Conservation (phyloP, 2,329 filamentous ascomycete genomes). For the Neobulgaria alba region DNA sequence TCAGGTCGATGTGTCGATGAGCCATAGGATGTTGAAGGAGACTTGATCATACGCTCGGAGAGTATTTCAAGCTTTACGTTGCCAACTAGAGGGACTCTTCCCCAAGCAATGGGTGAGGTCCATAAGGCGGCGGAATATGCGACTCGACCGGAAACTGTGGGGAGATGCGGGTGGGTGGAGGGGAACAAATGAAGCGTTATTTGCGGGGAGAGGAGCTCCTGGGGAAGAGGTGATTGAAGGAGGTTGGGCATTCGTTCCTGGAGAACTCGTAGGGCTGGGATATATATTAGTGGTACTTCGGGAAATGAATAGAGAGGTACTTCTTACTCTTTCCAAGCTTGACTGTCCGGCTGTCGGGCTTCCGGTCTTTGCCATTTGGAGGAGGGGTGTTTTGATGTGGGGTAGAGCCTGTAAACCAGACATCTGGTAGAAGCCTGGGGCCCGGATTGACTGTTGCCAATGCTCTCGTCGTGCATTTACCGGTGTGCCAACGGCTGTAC, state of each 20-base stretch:
- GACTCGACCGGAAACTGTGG: slow-evolving; percentile 82
- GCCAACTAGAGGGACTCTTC: slow-evolving; percentile 79
- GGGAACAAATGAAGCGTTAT: slow-evolving; percentile 65
- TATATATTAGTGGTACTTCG: slow-evolving; percentile 6
- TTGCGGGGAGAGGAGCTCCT: slow-evolving; percentile 67
- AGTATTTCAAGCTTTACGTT: slow-evolving; percentile 83
- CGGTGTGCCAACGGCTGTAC: slow-evolving; percentile 1
- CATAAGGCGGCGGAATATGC: slow-evolving; percentile 89
- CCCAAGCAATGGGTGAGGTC: slow-evolving; percentile 96
- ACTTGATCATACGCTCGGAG: slow-evolving; percentile 68
- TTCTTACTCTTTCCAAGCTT: slow-evolving; percentile 36
- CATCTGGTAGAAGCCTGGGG: slow-evolving; percentile 27
- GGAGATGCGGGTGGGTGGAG: slow-evolving; percentile 77
- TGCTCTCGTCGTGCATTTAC: slow-evolving; percentile 11
- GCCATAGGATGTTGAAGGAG: slow-evolving; percentile 17
- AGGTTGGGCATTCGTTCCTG: slow-evolving; percentile 60
- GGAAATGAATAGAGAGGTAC: background rate
- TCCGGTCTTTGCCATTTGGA: slow-evolving; percentile 17
- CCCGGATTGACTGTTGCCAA: slow-evolving; percentile 21
- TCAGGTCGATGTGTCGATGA: slow-evolving; percentile 46
- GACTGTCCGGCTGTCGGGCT: slow-evolving; percentile 47
- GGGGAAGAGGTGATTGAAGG: slow-evolving; percentile 57
- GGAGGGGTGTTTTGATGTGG: slow-evolving; percentile 10
- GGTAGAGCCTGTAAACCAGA: slow-evolving; percentile 38
- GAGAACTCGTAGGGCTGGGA: slow-evolving; percentile 51